Base-by-base conservation (phyloP, 164 flowering plant species). In the Kalanchoe fedtschenkoi region DNA sequence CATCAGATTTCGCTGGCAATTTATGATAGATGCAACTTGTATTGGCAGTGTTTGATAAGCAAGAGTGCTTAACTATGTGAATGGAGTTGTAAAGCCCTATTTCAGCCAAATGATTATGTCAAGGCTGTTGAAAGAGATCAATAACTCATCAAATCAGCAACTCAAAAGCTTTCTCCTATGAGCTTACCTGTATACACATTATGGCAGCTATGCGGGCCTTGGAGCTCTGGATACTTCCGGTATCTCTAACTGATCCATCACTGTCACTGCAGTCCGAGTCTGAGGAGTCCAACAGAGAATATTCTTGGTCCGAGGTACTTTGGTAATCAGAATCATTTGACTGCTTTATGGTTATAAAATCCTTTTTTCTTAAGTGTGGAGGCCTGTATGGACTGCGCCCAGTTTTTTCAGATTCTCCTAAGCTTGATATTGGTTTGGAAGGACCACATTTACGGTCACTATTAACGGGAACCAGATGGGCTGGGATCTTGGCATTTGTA, bases 231-330 rank as follows among this genome's bases (percentile, higher is more conserved):
- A 64, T 62, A 32, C 53, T 69, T 38, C 75, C 75, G 61, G 43
- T 14, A 57, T 74, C 86, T 66, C 68, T 81, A 38, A 51, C 58
- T 15, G 75, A 67, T 43, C 84, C 83, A 75, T 93, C 98, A 74
- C 73, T 80, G 66, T 93, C 98, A 79, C 98, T 92, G 64, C 70
- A 83, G 65, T 93, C 98, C n/a, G 98, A 93, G 77, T 93, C 98
- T 35, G 97, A 89, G 55, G 95, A 84, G 61, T 74, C 80, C 62
- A 53, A 54, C 1, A 35, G 42, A 47, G 81, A 72, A 62, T 74
- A 63, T 61, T 75, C 88, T 59, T 70, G 65, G 60, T 71, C 81
- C 16, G 82, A 71, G 17, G 63, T 68, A 70, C 65, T 62, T 51
- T 59, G 68, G 64, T 74, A 47, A 61, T 70, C 74, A 64, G 63